Evolutionary conservation across 208 protist species (phyloP), one percentile per base, ranked within the genome.

Genomic region (Leishmania lainsoni): DNA sequence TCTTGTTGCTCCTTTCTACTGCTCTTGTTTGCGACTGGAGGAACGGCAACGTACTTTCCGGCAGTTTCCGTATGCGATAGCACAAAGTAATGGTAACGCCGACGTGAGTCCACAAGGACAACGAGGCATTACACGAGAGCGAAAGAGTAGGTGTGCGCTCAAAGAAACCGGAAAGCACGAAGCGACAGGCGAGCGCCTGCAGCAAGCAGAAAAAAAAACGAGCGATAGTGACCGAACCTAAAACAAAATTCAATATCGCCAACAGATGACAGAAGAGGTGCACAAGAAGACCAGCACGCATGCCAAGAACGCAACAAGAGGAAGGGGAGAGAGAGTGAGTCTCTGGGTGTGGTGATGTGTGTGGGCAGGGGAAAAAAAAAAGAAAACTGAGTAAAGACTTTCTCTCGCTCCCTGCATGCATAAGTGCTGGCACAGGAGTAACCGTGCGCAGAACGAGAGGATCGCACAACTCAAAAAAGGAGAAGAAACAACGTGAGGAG

Each of bases 401-500:
- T 63, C 58, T 5, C 26, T 26, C 26, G 26, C 26, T 63, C 26
- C 12, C 9, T 32, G 2, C 29, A 14, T 61, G 3, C 12, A n/a
- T n/a, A 2, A 16, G 58, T 32, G 26, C 26, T 63, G 58, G 17
- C 10, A 70, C 65, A 32, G 0, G 5, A 70, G 29, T 5, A 45
- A 10, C 1, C 42, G 16, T 9, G 22, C 12, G 3, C 6, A 56
- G 35, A 6, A 14, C 59, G 3, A 54, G 14, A 56, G 42, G 42
- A 59, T 35, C 29, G n/a, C 6, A 56, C 39, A 76, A 79, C 48
- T 32, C 35, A 1, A 1, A 77, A 77, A 45, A 68, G 29, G 22
- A 85, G 26, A 54, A 17, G 69, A 78, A 81, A 29, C 22, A 32
- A 52, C n/a, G 45, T 58, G 61, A 72, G 76, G 61, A 72, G 76